A percentile compares a stretch with the other conserved stretches of the same genome.
Evolutionary conservation across 2,329 filamentous ascomycete species (phyloP).

Genomic region (Pezicula radicicola): DNA sequence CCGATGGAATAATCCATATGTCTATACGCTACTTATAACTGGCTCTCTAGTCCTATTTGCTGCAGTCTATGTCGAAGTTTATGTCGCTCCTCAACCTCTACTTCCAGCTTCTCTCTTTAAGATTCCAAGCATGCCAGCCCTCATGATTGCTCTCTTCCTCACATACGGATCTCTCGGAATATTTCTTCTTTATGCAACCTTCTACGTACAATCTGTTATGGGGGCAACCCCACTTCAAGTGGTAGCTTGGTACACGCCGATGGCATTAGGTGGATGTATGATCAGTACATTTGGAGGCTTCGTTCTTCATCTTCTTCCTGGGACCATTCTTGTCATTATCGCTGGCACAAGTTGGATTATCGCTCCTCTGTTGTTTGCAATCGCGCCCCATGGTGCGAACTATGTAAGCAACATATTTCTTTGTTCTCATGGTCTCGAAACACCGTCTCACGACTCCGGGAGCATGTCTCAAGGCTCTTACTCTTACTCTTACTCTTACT

Average conservation of each 20-base stretch:
- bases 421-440: too few species aligned
- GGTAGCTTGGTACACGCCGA: constrained; percentile 60
- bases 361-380: constrained; percentile 50
- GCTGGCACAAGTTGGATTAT: constrained; percentile 50
- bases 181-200: constrained; percentile 66
- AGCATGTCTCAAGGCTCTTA: too few species aligned
- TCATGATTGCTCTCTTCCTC: constrained; percentile 60
- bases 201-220: constrained; percentile 58
- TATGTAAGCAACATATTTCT: too few species aligned
- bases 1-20: constrained; percentile 72
- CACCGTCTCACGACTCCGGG: too few species aligned
- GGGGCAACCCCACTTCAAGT: constrained; percentile 49
- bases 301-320: constrained; percentile 51
- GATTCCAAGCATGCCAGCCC: constrained; percentile 64
- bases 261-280: constrained; percentile 65
- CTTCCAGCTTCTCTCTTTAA: constrained; percentile 68
- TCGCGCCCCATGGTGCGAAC: constrained; percentile 37
- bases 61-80: constrained; percentile 70
- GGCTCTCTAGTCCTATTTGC: constrained; percentile 57
- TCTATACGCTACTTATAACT: constrained; percentile 61
- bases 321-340: constrained; percentile 48
- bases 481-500: too few species aligned
- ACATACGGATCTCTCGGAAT: constrained; percentile 67
- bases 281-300: constrained; percentile 59
- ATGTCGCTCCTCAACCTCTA: constrained; percentile 65